Conservation (phyloP, 371 early-diverging fungal genomes). For the Mucor circinelloides region DNA sequence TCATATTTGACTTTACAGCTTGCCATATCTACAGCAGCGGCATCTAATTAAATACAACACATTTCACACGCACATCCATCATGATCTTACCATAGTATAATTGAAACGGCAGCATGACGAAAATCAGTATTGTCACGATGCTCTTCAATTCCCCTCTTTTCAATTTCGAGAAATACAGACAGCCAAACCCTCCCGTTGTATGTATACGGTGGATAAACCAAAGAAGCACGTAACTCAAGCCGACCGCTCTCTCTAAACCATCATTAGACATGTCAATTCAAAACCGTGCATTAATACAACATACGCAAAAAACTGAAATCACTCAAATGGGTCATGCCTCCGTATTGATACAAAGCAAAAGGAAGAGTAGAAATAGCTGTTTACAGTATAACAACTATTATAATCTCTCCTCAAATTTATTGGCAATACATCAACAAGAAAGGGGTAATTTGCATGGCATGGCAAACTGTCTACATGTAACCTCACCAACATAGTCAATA, state of each 20-base stretch:
- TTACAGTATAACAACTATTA: neutral
- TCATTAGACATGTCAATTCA: neutral
- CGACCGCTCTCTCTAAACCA: slow-evolving; percentile 41
- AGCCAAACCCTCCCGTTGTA: slow-evolving; percentile 37
- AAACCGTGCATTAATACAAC: neutral
- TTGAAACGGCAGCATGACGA: slow-evolving; percentile 53
- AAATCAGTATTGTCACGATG: slow-evolving; percentile 41
- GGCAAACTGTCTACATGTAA: neutral
- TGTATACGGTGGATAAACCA: slow-evolving; percentile 42
- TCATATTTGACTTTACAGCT: slow-evolving; percentile 54
- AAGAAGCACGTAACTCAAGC: slow-evolving; percentile 35
- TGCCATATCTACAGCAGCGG: slow-evolving; percentile 27
- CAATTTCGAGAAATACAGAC: slow-evolving; percentile 30
- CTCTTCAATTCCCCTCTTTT: slow-evolving; percentile 52
- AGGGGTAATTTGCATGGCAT: neutral
- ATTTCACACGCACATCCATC: neutral
- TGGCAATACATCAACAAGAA: neutral
- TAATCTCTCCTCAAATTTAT: neutral
- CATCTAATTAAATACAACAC: slow-evolving; percentile 4
- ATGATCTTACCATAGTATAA: slow-evolving; percentile 38
- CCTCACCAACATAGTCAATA: neutral
- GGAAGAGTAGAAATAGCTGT: neutral
- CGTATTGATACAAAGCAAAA: neutral
- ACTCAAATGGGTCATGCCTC: slow-evolving; percentile 28
- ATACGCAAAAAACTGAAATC: slow-evolving; percentile 31